Evolutionary conservation across 352 stramenopile genomes (phyloP), one percentile per base, ranked within the genome.

Genomic region (Aphanomyces invadans): DNA sequence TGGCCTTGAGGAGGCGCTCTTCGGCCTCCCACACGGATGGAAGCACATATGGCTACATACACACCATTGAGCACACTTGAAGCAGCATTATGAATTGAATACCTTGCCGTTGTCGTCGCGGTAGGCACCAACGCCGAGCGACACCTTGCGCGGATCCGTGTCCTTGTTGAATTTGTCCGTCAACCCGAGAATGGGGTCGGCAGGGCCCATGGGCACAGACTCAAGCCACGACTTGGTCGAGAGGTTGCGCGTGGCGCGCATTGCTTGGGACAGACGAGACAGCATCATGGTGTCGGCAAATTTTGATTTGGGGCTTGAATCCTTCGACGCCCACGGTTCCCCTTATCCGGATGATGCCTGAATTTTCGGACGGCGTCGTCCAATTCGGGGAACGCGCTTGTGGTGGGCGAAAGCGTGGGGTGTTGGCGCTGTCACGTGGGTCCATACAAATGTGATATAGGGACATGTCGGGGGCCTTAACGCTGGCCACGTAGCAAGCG

Each of bases 51-150:
- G 97, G 96, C 80, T 95, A 90, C 46, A 65, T 4, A 9, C 11
- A 67, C 1, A 25, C 25, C 11, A 28, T 19, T 21, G 28, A 23
- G 44, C 2, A 32, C 25, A 38, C 17, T 32, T 2, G 42, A 36
- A 25, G 57, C 26, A 25, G 54, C 32, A 51, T 19, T 17, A n/a
- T 5, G 11, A 32, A n/a, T 39, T 11, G 32, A 44, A 21, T 68
- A 85, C 77, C 74, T 97, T 95, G 70, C 84, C 83, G 49, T 93
- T 80, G 70, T 97, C 89, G 69, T 97, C 92, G 70, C 97, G 88
- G 81, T 99, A 99, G 5, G 97, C 97, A 66, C 97, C 97, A n/a
- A 99, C 97, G 54, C 97, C 97, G 26, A 99, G 77, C 83, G 90
- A 96, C 4, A 99, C 90, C 80, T 99, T 99, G 53, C 85, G 73